Evolutionary conservation across 148 eudicot genomes (phyloP).

Genomic region (Diospyros lotus): DNA sequence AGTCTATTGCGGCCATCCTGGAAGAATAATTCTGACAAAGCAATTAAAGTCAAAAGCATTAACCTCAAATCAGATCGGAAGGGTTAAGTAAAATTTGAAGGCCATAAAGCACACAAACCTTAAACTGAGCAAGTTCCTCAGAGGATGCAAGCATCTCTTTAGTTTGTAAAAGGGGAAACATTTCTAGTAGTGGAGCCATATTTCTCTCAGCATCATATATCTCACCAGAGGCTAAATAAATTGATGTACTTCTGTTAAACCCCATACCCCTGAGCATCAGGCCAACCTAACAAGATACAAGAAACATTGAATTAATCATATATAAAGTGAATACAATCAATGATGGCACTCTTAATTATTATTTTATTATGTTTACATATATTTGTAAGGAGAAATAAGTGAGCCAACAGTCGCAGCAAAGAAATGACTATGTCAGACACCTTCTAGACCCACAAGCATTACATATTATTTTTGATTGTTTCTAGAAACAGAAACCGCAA

Average conservation of each 20-base stretch:
- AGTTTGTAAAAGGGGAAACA: conserved; percentile 95
- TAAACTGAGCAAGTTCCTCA: conserved; percentile 76
- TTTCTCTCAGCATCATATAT: conserved; percentile 87
- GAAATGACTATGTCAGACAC: neutral
- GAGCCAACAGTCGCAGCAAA: neutral
- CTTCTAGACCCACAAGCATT: no score
- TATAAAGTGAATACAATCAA: conserved; percentile 8
- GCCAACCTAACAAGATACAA: conserved; percentile 64
- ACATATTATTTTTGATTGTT: no score
- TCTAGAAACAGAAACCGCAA: no score
- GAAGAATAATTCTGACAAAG: conserved; percentile 77
- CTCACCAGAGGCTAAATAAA: conserved; percentile 89
- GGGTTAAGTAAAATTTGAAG: neutral
- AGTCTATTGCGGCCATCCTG: conserved; percentile 97
- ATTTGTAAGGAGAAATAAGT: neutral
- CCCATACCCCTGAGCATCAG: conserved; percentile 99
- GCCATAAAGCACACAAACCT: conserved; percentile 35
- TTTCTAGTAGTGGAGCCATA: conserved; percentile 87
- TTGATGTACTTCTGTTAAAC: conserved; percentile 73
- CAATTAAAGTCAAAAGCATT: conserved; percentile 19
- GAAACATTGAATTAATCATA: neutral
- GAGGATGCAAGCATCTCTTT: conserved; percentile 83
- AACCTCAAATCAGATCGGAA: conserved; percentile 9
- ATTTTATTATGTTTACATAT: neutral
- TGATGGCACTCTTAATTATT: neutral